phyloP scores from a whole-genome alignment of 2,329 filamentous ascomycete species.

The Allantophomopsis cytisporea region DNA sequence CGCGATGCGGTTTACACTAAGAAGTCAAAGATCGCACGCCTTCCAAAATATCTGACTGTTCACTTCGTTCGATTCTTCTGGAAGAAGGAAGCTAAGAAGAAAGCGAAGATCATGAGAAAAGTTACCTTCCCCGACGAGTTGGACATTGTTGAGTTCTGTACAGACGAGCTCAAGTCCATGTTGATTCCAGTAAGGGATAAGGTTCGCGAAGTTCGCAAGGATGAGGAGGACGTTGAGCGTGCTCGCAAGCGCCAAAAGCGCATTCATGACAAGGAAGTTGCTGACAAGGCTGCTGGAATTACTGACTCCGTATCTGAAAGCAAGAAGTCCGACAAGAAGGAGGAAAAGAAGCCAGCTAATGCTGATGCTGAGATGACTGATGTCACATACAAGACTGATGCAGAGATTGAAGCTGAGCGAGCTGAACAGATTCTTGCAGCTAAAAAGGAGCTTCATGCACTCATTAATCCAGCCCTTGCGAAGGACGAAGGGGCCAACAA shows the following conservation, averaged over 20 bases:
- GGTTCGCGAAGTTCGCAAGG: constrained; percentile 87
- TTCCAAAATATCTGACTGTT: constrained; percentile 91
- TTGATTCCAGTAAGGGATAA: constrained; percentile 91
- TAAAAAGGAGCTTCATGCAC: constrained; percentile 75
- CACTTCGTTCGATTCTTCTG: constrained; percentile 98
- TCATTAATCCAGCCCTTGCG: constrained; percentile 63
- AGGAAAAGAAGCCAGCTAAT: constrained; percentile 23
- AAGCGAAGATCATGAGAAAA: constrained; percentile 99
- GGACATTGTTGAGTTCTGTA: constrained; percentile 90
- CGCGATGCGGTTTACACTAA: constrained; percentile 81
- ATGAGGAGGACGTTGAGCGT: constrained; percentile 85
- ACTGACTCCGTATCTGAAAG: constrained; percentile 24
- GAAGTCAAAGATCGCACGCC: constrained; percentile 73
- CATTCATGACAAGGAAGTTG: constrained; percentile 31
- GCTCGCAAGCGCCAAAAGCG: constrained; percentile 83
- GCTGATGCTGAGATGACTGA: constrained; percentile 54
- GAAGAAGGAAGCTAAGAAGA: constrained; percentile 91
- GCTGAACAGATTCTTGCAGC: constrained; percentile 59
- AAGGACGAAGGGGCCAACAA: constrained; percentile 78
- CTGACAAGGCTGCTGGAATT: constrained; percentile 32
- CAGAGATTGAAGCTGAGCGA: constrained; percentile 79
- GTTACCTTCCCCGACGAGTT: constrained; percentile 92
- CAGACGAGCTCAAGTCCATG: constrained; percentile 70
- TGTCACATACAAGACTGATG: constrained; percentile 71
- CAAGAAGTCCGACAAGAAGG: constrained; percentile 32